Evolutionary conservation across 106 monocot genomes (phyloP).

Genomic region (Xerophyta viscosa): DNA sequence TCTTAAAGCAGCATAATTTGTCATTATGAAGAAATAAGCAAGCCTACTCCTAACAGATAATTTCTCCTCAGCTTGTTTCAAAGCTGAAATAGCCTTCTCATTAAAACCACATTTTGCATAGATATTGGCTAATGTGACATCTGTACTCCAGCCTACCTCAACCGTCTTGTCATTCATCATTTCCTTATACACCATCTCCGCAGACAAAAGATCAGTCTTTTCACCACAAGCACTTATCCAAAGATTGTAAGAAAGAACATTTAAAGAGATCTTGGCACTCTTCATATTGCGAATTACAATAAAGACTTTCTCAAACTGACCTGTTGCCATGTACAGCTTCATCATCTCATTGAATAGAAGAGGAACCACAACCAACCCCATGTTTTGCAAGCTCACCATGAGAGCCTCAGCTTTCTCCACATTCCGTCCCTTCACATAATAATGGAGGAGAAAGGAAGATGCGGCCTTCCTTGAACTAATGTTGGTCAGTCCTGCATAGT

Average conservation of each 20-base stretch:
- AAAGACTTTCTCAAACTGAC: slow-evolving; percentile 39
- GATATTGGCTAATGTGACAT: slow-evolving; percentile 56
- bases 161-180: slow-evolving; percentile 52
- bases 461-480: slow-evolving; percentile 42
- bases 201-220: slow-evolving; percentile 27
- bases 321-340: slow-evolving; percentile 63
- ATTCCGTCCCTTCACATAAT: slow-evolving; percentile 45
- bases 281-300: slow-evolving; percentile 61
- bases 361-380: slow-evolving; percentile 40
- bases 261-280: slow-evolving; percentile 34
- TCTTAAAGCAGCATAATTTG: slow-evolving; percentile 51
- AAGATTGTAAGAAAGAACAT: slow-evolving; percentile 70
- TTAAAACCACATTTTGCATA: slow-evolving; percentile 23
- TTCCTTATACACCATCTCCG: slow-evolving; percentile 51
- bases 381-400: slow-evolving; percentile 34
- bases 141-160: slow-evolving; percentile 79
- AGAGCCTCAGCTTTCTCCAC: slow-evolving; percentile 54
- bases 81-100: slow-evolving; percentile 37
- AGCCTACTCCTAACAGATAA: slow-evolving; percentile 47
- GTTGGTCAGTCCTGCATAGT: slow-evolving; percentile 38
- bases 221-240: slow-evolving; percentile 59
- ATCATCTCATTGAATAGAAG: slow-evolving; percentile 81
- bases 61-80: slow-evolving; percentile 52
- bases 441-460: slow-evolving; percentile 61
- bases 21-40: slow-evolving; percentile 78